phyloP scores from a whole-genome alignment of 2,329 filamentous ascomycete species.

The Fonsecaea monophora region DNA sequence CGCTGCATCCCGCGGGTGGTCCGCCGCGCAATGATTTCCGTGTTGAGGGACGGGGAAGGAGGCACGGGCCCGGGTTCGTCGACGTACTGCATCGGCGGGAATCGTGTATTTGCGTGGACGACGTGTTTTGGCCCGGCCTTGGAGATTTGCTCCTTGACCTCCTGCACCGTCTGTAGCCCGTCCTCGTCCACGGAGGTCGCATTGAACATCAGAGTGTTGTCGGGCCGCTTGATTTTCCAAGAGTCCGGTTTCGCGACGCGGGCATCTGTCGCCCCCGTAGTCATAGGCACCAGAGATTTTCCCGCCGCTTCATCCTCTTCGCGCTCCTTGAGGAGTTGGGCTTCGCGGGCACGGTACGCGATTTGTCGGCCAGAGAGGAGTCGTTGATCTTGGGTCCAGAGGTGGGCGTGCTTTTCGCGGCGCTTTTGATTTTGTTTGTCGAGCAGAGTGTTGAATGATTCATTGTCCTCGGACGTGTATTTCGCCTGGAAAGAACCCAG shows the following conservation, averaged over 20 bases:
- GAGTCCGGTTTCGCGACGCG: slow-evolving; percentile 78
- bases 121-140: slow-evolving; percentile 78
- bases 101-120: slow-evolving; percentile 81
- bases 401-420: slow-evolving; percentile 84
- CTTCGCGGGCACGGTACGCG: slow-evolving; percentile 60
- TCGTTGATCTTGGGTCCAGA: slow-evolving; percentile 82
- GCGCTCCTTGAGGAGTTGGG: slow-evolving; percentile 71
- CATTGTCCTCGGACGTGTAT: slow-evolving; percentile 97
- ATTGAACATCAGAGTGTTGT: slow-evolving; percentile 86
- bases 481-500: slow-evolving; percentile 86
- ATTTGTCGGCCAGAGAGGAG: slow-evolving; percentile 69
- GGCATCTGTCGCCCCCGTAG: slow-evolving; percentile 66
- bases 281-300: slow-evolving; percentile 65
- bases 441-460: slow-evolving; percentile 90
- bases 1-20: slow-evolving; percentile 77
- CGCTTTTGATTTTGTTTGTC: slow-evolving; percentile 88
- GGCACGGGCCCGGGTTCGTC: slow-evolving; percentile 58
- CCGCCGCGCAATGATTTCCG: slow-evolving; percentile 65
- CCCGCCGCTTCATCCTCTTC: slow-evolving; percentile 62
- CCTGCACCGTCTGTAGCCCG: slow-evolving; percentile 64
- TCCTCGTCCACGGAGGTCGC: slow-evolving; percentile 58
- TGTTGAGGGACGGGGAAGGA: slow-evolving; percentile 79
- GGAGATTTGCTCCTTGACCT: slow-evolving; percentile 73
- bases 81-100: slow-evolving; percentile 58
- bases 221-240: slow-evolving; percentile 72